These are phyloP conservation scores for Przewalskia tangutica DNA, from an alignment of 257 asterid species.

Conservation along the genomic window DNA sequence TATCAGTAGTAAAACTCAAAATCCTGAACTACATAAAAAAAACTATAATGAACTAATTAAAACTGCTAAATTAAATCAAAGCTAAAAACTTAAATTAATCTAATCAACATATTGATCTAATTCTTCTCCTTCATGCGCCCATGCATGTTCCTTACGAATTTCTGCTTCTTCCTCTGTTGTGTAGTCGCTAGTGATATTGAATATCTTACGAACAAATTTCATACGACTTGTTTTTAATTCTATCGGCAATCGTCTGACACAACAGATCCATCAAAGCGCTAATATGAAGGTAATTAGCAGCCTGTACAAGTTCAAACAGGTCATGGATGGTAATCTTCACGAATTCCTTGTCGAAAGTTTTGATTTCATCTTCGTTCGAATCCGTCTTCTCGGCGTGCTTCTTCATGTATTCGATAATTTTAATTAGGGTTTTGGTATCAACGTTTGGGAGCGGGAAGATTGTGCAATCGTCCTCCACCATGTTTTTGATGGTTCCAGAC, in stretches of 20 bases:
- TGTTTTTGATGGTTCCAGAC: not conserved
- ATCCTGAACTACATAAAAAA: no score
- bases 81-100: no score
- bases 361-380: not conserved
- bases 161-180: slow-evolving; percentile 9
- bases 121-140: slow-evolving; percentile 9
- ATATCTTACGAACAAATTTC: not conserved
- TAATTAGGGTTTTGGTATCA: not conserved
- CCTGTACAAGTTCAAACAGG: not conserved
- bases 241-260: not conserved
- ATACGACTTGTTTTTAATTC: not conserved
- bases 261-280: not conserved
- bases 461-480: slow-evolving; percentile 9
- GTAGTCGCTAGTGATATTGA: slow-evolving; percentile 1
- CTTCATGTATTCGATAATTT: not conserved
- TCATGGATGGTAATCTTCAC: not conserved
- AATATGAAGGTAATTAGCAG: slow-evolving; percentile 15
- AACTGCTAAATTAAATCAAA: no score
- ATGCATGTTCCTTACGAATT: not conserved
- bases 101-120: not conserved
- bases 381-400: not conserved
- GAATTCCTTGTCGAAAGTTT: not conserved
- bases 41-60: no score
- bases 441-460: slow-evolving; percentile 5
- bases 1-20: no score